Percentiles rank a stretch among this genome's conserved stretches.
These are phyloP conservation scores for Ogataea henricii DNA, from an alignment of 805 yeast species.

Conservation along the genomic window DNA sequence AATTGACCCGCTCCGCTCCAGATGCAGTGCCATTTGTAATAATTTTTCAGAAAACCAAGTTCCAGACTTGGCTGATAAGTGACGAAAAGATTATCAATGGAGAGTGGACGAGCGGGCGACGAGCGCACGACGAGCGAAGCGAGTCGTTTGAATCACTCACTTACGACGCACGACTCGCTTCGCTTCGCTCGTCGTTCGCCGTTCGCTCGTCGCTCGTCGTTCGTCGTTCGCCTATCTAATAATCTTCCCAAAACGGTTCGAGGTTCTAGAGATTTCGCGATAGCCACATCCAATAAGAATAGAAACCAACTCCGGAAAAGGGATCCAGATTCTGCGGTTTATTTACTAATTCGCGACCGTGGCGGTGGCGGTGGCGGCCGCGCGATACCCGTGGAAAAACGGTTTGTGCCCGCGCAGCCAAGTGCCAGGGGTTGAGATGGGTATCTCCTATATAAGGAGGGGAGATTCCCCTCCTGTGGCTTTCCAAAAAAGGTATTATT, in stretches of 20 bases:
- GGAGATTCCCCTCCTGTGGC: constrained; percentile 5
- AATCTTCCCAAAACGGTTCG: constrained; percentile 1
- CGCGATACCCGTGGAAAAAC: not conserved
- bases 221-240: not conserved
- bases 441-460: constrained; percentile 9
- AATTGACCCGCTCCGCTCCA: no score
- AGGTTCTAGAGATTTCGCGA: constrained; percentile 5
- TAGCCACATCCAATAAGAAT: constrained; percentile 5
- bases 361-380: not conserved
- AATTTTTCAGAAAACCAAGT: no score
- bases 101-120: no score
- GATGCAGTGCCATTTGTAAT: no score
- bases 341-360: constrained; percentile 17
- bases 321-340: constrained; percentile 18
- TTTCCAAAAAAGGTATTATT: not conserved
- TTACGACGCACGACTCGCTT: no score
- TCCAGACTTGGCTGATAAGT: no score
- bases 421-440: not conserved
- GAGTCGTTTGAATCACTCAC: no score
- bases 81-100: no score
- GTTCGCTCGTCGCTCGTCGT: not conserved
- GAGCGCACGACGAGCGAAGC: no score
- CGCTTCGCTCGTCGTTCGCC: no score
- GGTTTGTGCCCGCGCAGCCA: not conserved
- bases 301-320: constrained; percentile 9